These are phyloP conservation scores for Taphrina deformans DNA, from an alignment of 1,139 yeast species.

Conservation along the genomic window DNA sequence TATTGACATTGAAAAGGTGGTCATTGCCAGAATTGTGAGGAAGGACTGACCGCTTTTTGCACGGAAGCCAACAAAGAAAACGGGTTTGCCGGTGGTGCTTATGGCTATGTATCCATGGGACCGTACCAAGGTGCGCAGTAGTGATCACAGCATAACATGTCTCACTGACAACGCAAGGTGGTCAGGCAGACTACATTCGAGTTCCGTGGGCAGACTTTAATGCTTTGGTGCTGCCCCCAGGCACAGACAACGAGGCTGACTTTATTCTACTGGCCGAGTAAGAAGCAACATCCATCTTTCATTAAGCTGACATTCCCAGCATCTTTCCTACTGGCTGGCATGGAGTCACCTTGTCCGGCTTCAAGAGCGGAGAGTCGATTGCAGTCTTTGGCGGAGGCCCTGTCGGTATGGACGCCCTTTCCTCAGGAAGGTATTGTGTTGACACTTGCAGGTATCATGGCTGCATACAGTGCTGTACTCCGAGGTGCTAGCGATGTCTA, in stretches of 20 bases:
- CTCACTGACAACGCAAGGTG: constrained; percentile 46
- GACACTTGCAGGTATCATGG: neutral
- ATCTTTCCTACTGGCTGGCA: constrained; percentile 30
- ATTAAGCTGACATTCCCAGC: neutral
- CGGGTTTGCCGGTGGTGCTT: constrained; percentile 23
- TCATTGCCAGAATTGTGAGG: constrained; percentile 45
- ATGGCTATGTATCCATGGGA: constrained; percentile 33
- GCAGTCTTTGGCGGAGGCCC: constrained; percentile 66
- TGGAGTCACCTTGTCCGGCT: constrained; percentile 17
- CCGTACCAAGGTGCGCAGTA: constrained; percentile 30
- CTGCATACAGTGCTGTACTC: constrained; percentile 17
- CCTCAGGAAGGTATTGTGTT: no score
- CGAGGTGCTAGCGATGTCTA: constrained; percentile 20
- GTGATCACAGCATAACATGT: neutral
- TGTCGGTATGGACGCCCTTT: constrained; percentile 53
- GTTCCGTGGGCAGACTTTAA: constrained; percentile 56
- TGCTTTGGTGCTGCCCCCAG: constrained; percentile 24
- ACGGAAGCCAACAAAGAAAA: constrained; percentile 30
- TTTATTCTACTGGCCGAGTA: constrained; percentile 8
- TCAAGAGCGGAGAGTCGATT: constrained; percentile 47
- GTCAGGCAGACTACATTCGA: constrained; percentile 61
- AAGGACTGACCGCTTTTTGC: constrained; percentile 48
- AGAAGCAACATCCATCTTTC: no score
- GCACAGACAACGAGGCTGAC: constrained; percentile 22
- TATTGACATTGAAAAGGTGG: no score